Evolutionary conservation across 768 basidiomycete genomes (phyloP).

Genomic region (button mushroom (Agaricus bisporus)): DNA sequence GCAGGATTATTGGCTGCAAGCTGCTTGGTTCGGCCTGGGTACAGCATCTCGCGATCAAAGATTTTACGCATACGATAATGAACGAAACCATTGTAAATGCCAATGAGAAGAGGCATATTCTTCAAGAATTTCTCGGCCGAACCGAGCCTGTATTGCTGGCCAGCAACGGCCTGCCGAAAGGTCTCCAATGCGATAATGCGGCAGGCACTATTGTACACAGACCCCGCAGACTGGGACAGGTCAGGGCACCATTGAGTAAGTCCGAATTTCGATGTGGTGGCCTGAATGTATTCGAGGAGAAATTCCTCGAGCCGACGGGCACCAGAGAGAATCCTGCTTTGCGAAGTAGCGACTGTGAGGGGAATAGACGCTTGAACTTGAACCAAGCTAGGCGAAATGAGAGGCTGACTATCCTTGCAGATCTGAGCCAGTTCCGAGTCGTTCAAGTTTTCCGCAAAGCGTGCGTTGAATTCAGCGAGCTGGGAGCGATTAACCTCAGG

Average conservation of each 20-base stretch:
- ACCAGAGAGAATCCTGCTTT: conserved; percentile 3
- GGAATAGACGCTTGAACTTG: conserved; percentile 7
- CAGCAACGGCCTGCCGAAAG: background rate
- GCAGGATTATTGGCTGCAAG: background rate
- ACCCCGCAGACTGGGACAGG: conserved; percentile 10
- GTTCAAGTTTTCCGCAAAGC: background rate
- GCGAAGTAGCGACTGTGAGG: background rate
- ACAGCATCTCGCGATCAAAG: conserved; percentile 8
- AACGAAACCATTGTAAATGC: conserved; percentile 14
- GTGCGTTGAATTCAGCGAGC: background rate
- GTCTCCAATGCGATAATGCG: conserved; percentile 10
- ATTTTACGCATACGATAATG: conserved; percentile 8
- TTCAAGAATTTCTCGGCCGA: background rate
- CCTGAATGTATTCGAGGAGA: conserved; percentile 11
- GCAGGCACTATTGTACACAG: conserved; percentile 14
- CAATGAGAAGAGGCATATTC: background rate
- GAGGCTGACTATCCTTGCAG: background rate
- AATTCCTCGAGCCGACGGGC: conserved; percentile 10
- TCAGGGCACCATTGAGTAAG: conserved; percentile 12
- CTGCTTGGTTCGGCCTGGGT: conserved; percentile 7
- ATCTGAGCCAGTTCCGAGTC: background rate
- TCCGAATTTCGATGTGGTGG: conserved; percentile 3
- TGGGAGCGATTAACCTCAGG: background rate
- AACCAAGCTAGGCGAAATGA: conserved; percentile 6
- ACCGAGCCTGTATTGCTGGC: background rate